Percentiles rank a stretch among this genome's conserved stretches.
These are phyloP conservation scores for Epichloe sibirici DNA, from an alignment of 2,329 filamentous ascomycete genomes.

Conservation along the genomic window DNA sequence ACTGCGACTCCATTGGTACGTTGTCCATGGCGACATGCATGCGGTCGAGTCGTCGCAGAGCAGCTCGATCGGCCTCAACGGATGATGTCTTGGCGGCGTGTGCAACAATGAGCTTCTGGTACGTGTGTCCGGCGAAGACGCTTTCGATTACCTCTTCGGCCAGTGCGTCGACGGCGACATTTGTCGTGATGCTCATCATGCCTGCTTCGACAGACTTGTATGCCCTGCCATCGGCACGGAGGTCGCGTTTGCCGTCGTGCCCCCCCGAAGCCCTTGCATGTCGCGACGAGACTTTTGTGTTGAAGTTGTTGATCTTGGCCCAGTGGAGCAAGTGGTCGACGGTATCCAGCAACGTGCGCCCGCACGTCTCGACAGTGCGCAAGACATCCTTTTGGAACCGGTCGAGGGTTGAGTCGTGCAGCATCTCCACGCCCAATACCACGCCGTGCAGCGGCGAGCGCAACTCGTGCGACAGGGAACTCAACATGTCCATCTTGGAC, in stretches of 20 bases:
- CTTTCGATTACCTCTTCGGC: constrained; percentile 36
- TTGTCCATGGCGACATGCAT: constrained; percentile 30
- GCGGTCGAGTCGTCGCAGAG: constrained; percentile 12
- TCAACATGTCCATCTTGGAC: constrained; percentile 45
- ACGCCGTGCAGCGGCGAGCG: constrained; percentile 50
- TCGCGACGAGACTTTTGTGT: constrained; percentile 4
- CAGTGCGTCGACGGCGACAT: constrained; percentile 26
- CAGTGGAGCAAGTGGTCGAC: constrained; percentile 43
- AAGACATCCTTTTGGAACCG: constrained; percentile 33
- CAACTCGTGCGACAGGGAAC: constrained; percentile 49
- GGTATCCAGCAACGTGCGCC: constrained; percentile 38
- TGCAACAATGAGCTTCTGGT: constrained; percentile 15
- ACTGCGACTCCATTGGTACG: constrained; percentile 7
- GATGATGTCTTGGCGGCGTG: constrained; percentile 5
- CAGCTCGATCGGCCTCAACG: constrained; percentile 3
- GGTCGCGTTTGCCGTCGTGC: background rate
- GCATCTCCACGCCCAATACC: constrained; percentile 38
- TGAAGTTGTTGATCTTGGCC: constrained; percentile 38
- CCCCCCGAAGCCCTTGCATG: background rate
- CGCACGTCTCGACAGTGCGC: constrained; percentile 37
- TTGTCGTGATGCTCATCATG: constrained; percentile 9
- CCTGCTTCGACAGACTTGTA: constrained; percentile 4
- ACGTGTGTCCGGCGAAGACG: constrained; percentile 33
- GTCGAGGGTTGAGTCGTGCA: constrained; percentile 38
- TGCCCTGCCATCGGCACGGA: background rate